A percentile compares a stretch with the other conserved stretches of the same genome.
Conservation (phyloP, 371 early-diverging fungal genomes). For the Mucor racemosus region DNA sequence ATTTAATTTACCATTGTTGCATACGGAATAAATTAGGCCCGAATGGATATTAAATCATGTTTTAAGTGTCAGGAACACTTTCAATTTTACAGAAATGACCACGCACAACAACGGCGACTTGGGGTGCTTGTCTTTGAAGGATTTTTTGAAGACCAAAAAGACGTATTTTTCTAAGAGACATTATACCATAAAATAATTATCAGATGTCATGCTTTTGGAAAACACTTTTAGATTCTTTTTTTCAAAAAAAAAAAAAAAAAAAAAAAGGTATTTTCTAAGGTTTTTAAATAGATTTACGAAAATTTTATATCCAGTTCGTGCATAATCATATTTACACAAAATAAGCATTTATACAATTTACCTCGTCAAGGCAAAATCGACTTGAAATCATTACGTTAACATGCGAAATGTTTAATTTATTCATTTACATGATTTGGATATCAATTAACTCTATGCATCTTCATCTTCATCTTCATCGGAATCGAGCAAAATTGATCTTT, state of each 20-base stretch:
- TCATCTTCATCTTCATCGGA: slow-evolving; percentile 21
- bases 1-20: not conserved
- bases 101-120: no score
- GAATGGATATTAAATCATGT: not conserved
- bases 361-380: no score
- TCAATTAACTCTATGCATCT: not conserved
- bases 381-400: not conserved
- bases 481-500: slow-evolving; percentile 4
- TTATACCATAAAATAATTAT: no score
- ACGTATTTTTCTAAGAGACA: no score
- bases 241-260: no score
- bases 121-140: not conserved
- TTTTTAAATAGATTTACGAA: no score
- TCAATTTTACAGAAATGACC: not conserved
- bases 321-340: not conserved
- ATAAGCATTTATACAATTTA: not conserved
- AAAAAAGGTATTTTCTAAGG: no score
- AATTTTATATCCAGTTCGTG: not conserved
- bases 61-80: no score
- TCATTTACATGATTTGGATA: not conserved
- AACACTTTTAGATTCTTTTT: no score
- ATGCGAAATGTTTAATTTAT: not conserved
- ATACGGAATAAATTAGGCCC: not conserved
- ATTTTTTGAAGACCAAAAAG: not conserved
- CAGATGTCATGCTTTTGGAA: no score